These are phyloP conservation scores for Piloderma croceum DNA, from an alignment of 768 basidiomycete genomes.

Conservation along the genomic window DNA sequence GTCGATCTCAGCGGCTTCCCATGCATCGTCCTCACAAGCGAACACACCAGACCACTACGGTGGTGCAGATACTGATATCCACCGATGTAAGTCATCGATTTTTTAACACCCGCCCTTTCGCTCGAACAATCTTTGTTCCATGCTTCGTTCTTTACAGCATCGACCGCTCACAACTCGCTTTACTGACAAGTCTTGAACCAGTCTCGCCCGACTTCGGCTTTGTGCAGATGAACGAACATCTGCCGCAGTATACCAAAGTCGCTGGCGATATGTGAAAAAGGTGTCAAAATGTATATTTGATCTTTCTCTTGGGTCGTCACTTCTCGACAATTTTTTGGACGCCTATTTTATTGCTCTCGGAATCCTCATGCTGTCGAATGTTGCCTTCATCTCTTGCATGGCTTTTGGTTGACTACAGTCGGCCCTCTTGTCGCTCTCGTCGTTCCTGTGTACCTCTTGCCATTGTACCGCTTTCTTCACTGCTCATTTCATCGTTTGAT, in stretches of 20 bases:
- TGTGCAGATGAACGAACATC: constrained; percentile 75
- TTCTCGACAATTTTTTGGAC: too few relatives aligned
- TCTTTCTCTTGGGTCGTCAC: too few relatives aligned
- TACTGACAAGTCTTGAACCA: constrained; percentile 47
- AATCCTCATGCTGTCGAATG: constrained; percentile 8
- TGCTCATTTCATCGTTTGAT: too few relatives aligned
- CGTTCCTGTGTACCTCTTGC: too few relatives aligned
- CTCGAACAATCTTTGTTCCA: constrained; percentile 12
- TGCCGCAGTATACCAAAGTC: constrained; percentile 58
- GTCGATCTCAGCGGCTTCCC: constrained; percentile 69
- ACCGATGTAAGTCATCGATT: constrained; percentile 65
- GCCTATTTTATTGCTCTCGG: constrained; percentile 10
- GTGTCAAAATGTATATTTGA: too few relatives aligned
- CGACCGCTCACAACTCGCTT: constrained; percentile 31
- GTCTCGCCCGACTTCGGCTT: constrained; percentile 85
- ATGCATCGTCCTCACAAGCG: constrained; percentile 74
- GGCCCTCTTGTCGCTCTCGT: too few relatives aligned
- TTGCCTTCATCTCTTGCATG: constrained; percentile 7
- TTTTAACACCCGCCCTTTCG: constrained; percentile 8
- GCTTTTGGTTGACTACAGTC: not conserved
- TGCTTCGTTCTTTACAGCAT: constrained; percentile 13
- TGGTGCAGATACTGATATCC: constrained; percentile 68
- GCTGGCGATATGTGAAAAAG: constrained; percentile 45
- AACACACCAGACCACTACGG: constrained; percentile 72
- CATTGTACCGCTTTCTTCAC: too few relatives aligned